These are phyloP conservation scores for Albifimbria verrucaria DNA, from an alignment of 2,329 filamentous ascomycete genomes.

Conservation along the genomic window DNA sequence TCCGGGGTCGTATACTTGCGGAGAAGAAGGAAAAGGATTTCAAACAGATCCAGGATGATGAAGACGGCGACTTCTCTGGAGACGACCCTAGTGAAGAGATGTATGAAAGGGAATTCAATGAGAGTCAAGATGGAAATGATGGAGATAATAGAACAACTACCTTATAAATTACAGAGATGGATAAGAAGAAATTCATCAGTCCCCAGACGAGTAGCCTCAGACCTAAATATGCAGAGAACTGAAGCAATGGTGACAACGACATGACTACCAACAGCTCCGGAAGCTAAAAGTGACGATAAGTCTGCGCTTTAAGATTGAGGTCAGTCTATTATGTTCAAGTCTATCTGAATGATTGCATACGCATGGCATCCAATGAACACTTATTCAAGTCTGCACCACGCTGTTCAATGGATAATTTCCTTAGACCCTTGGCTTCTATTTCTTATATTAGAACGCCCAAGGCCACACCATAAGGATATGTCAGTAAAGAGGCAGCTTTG, in stretches of 20 bases:
- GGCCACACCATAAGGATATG: background rate
- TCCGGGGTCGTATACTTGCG: background rate
- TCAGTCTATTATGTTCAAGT: too few relatives aligned
- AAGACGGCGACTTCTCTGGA: too few relatives aligned
- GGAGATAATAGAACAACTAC: background rate
- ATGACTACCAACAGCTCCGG: too few relatives aligned
- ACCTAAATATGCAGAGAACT: too few relatives aligned
- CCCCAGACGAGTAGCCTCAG: too few relatives aligned
- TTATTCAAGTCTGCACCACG: background rate
- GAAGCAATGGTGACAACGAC: too few relatives aligned
- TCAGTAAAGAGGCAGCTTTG: background rate
- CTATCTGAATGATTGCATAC: background rate
- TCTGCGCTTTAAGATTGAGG: too few relatives aligned
- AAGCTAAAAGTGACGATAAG: too few relatives aligned
- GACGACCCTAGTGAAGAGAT: background rate
- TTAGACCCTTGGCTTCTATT: background rate
- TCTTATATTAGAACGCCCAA: background rate
- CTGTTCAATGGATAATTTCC: background rate
- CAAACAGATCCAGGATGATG: background rate
- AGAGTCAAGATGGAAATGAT: background rate
- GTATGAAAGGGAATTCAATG: background rate
- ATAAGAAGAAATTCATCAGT: too few relatives aligned
- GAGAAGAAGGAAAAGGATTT: background rate
- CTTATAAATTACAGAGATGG: background rate
- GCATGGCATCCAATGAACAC: background rate